These are phyloP conservation scores for Spathaspora sp. DNA, from an alignment of 805 yeast genomes.

Conservation along the genomic window DNA sequence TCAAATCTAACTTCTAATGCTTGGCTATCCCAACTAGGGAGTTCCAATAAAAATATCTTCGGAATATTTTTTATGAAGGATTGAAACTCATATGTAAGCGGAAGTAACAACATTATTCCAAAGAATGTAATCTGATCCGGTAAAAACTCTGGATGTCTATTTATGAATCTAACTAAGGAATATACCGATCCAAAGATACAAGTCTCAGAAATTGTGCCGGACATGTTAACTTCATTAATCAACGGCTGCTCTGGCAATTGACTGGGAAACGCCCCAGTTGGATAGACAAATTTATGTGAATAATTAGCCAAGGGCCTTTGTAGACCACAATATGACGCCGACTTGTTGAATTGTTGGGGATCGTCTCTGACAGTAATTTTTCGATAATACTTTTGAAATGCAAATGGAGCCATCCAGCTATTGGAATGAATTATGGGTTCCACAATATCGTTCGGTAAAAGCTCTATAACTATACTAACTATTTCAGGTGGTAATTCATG, in stretches of 20 bases:
- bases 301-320: not conserved
- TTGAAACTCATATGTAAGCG: not conserved
- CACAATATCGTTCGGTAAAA: not conserved
- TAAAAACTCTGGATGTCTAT: not conserved
- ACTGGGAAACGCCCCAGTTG: no score
- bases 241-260: no score
- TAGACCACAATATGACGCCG: not conserved
- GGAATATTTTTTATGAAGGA: not conserved
- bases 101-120: not conserved
- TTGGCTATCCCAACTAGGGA: not conserved
- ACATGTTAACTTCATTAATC: no score
- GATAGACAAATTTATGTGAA: not conserved
- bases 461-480: not conserved
- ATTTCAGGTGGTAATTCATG: not conserved
- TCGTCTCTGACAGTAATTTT: not conserved
- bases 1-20: not conserved
- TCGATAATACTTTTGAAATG: not conserved
- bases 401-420: not conserved
- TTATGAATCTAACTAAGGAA: not conserved
- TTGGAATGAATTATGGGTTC: not conserved
- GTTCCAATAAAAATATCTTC: not conserved
- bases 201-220: not conserved
- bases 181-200: not conserved
- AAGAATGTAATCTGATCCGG: not conserved
- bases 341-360: not conserved